Base-by-base conservation (phyloP, 1,284 basidiomycete genomes). In the Afroboletus lepidellus region DNA sequence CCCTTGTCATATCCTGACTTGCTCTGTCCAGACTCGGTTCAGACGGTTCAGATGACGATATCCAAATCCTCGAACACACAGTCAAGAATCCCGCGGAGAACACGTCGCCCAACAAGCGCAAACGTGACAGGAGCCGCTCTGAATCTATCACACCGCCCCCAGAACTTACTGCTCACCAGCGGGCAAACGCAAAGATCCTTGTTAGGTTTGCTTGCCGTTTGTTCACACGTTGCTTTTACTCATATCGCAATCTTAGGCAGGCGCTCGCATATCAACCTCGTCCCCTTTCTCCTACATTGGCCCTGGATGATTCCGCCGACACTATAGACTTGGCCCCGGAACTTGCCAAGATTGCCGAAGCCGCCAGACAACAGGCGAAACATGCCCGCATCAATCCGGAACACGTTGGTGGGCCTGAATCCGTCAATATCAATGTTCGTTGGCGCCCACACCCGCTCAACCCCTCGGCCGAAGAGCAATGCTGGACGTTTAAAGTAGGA, bases 141-240 rank as follows among this genome's bases (percentile, higher is more conserved):
- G 70, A 72, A 29, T 89, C 87, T 3, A 77, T 90, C 34, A 90
- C 87, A 3, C 87, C 87, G 9, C 87, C 88, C 3, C 87, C 87
- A 1, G 73, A 72, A 21, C 63, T 90, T 15, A 70, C 81, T 1
- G 61, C 69, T 12, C 69, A 79, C 29, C 77, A 80, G 44, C 70
- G 83, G 1, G 73, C 78, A 59, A 73, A 74, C 49, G 80, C 84
- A 9, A 77, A 76, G 33, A 72, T 77, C 25, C 65, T 85, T 18
- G 77, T 88, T 39, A 75, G 81, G 87, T 87, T 59, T 38, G 77
- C 57, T 54, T 38, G n/a, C n/a, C n/a, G 11, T 37, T 32, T 13
- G 15, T 30, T 43, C 16, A 13, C 24, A 27, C n/a, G 11, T 36
- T 13, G 8, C 20, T 20, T 29, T 51, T 30, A 36, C 48, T 68